phyloP scores from a whole-genome alignment of 345 rosid species.

The Sisymbrium altissimum region DNA sequence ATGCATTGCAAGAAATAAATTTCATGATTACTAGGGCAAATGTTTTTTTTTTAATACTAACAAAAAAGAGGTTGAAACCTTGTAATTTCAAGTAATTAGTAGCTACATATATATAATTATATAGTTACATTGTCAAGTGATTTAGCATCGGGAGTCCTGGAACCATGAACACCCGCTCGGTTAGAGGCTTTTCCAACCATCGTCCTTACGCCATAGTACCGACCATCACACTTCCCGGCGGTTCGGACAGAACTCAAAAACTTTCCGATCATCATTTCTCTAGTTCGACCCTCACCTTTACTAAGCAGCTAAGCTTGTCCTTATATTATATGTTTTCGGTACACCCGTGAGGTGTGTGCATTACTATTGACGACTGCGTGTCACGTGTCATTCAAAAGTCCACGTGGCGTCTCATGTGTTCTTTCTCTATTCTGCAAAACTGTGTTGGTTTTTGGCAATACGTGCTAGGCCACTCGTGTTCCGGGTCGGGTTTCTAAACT shows the following conservation, averaged over 20 bases:
- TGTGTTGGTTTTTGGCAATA: neutral
- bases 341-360: neutral
- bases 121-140: constrained; percentile 31
- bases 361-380: neutral
- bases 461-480: neutral
- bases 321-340: neutral
- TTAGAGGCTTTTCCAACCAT: constrained; percentile 33
- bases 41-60: neutral
- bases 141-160: constrained; percentile 19
- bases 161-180: constrained; percentile 37
- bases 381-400: neutral
- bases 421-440: neutral
- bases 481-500: too few species aligned
- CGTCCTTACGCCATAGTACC: constrained; percentile 15
- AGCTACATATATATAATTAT: neutral
- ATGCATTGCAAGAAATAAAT: neutral
- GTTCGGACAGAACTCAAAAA: constrained; percentile 2
- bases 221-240: neutral
- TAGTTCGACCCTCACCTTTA: neutral
- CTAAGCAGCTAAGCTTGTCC: neutral
- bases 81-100: too few species aligned
- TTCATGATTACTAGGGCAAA: neutral
- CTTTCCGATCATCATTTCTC: constrained; percentile 17
- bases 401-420: neutral
- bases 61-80: neutral